phyloP scores from a whole-genome alignment of 768 basidiomycete species.

The Glaciozyma martinii region DNA sequence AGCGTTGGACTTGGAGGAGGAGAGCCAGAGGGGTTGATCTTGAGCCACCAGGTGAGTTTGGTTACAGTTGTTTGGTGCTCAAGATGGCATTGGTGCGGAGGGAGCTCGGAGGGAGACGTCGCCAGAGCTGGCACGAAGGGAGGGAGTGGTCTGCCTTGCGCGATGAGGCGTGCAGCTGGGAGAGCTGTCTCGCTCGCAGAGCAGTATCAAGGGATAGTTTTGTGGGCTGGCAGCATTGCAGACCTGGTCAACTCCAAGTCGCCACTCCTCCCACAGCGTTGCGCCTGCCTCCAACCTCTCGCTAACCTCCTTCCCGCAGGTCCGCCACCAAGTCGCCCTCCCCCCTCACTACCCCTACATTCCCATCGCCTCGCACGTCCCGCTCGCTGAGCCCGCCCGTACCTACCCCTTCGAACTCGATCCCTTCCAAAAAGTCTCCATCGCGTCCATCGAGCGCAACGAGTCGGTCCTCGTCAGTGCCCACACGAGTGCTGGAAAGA shows the following conservation, averaged over 20 bases:
- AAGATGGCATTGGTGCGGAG: background rate
- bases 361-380: conserved; percentile 82
- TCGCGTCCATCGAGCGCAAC: conserved; percentile 90
- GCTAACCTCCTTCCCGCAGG: conserved; percentile 44
- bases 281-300: background rate
- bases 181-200: background rate
- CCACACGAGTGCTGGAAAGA: conserved; percentile 98
- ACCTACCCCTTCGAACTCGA: conserved; percentile 95
- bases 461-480: conserved; percentile 97
- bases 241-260: too few species aligned
- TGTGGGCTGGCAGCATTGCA: background rate
- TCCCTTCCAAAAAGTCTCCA: conserved; percentile 91
- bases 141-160: background rate
- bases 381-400: conserved; percentile 77
- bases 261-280: background rate
- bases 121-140: background rate
- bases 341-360: conserved; percentile 84
- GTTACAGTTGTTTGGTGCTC: too few species aligned
- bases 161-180: background rate
- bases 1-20: conserved; percentile 75
- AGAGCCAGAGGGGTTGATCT: conserved; percentile 38
- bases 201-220: background rate
- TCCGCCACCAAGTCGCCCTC: conserved; percentile 91
- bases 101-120: background rate
- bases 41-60: conserved; percentile 39